Base-by-base conservation (phyloP, 495 filamentous ascomycete genomes). In the Neurospora sp. region DNA sequence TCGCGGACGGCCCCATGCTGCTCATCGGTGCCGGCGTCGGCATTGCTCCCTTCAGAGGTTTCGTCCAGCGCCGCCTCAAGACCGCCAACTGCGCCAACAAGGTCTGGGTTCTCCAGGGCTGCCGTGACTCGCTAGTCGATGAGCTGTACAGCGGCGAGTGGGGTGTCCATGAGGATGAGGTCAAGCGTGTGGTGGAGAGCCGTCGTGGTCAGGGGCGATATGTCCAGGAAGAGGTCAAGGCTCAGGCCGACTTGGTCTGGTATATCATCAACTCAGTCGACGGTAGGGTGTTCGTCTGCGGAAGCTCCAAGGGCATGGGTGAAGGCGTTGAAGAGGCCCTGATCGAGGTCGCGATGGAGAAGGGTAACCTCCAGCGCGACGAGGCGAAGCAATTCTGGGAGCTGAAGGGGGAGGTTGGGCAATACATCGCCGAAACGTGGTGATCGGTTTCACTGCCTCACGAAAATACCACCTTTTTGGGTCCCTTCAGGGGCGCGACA, bases 41-140 rank as follows among this genome's bases (percentile, higher is more conserved):
- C 72, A 93, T 99, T 81, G 96, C 96, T 22, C 96, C 96, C 1
- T 99, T 99, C 87, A 89, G 96, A 41, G 96, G 96, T 37, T 99
- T 99, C 79, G 96, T 99, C 37, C 93, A 98, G 82, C 92, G 95
- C 71, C 91, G 96, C 14, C 87, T 99, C 70, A 92, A 93, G 85
- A 97, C 93, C 69, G 96, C 96, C 73, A 99, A 96, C 83, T 98
- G 96, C 80, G 94, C 94, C 68, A 99, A 98, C 84, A 99, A 99
- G 83, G 96, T 98, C 76, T 99, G 96, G 96, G 95, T 99, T 69
- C 88, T 99, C 53, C 96, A 99, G 82, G 96, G 96, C n/a, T 88
- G 98, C 39, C 91, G 96, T 3, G 96, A 99, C 81, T 92, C 91
- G 14, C 85, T 94, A 1, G 87, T 98, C 37, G 96, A 99, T 76